Percentiles rank a stretch among this genome's conserved stretches.
Evolutionary conservation across 352 stramenopile species (phyloP).

Genomic region (Phytopythium ostracodes): DNA sequence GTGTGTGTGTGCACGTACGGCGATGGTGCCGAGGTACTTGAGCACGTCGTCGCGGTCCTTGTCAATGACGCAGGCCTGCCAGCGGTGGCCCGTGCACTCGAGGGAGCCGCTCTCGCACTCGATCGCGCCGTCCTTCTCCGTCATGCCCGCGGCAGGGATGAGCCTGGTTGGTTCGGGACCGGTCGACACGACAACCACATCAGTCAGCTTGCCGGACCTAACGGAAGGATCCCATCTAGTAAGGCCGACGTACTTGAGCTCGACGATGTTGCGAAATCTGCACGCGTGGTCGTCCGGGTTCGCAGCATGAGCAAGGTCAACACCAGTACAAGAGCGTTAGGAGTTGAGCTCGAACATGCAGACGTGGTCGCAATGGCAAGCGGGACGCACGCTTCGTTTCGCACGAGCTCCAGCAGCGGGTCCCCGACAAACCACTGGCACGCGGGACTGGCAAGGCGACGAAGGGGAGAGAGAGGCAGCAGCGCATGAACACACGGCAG

Average conservation of each 20-base stretch:
- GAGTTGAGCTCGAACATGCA: neutral
- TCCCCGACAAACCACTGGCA: constrained; percentile 80
- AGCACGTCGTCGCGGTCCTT: constrained; percentile 66
- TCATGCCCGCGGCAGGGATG: constrained; percentile 69
- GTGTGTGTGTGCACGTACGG: constrained; percentile 25
- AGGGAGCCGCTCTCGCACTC: constrained; percentile 55
- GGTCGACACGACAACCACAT: too few species aligned
- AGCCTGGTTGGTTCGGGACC: constrained; percentile 27
- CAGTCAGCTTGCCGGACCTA: neutral
- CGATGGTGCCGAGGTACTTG: constrained; percentile 73
- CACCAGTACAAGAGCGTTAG: too few species aligned
- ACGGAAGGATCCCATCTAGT: neutral
- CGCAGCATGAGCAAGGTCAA: neutral
- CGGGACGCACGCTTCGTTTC: constrained; percentile 45
- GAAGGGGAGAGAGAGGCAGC: neutral
- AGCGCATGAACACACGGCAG: neutral
- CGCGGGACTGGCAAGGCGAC: constrained; percentile 37
- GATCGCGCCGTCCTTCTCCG: constrained; percentile 50
- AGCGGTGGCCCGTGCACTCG: constrained; percentile 75
- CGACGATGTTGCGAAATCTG: constrained; percentile 67
- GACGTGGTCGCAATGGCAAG: neutral
- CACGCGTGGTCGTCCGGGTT: neutral
- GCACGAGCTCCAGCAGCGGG: constrained; percentile 65
- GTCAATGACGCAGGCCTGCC: constrained; percentile 68
- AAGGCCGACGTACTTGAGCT: constrained; percentile 42